Base-by-base conservation (phyloP, 176 grass and related monocot genomes). In the Guadua angustifolia region DNA sequence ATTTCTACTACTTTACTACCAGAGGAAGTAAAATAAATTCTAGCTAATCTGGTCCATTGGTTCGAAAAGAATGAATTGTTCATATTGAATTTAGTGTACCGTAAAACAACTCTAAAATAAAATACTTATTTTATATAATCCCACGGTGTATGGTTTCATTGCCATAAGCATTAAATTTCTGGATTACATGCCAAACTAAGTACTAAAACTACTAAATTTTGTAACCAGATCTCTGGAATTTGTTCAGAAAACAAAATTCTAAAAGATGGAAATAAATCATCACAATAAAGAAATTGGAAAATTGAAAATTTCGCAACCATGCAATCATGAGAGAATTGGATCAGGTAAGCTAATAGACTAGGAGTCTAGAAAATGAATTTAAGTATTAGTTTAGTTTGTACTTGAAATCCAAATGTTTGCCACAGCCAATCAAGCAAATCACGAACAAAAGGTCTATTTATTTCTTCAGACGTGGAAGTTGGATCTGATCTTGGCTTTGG, bases 381-480 rank as follows among this genome's bases (percentile, higher is more conserved):
- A 35, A 46, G 13, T 29, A 83, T 60, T 75, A 22, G 40, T 18
- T 75, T 83, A 66, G 75, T 77, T 58, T 86, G 53, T 78, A 99
- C 96, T 91, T 99, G 97, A 88, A 99, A 99, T 63, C 93, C 91
- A 86, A 99, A 99, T 79, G 80, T 71, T 53, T 83, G 74, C 63
- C 93, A 89, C 52, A 99, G 93, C 97, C 97, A 99, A 57, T 95
- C 97, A 45, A 99, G 86, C 83, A 99, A 94, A 86, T 99, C 97
- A 35, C n/a, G n/a, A n/a, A 71, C 14, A 26, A 26, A 7, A 47
- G 12, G 69, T 47, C 1, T 14, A 15, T 49, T 1, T 2, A 9
- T 29, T 22, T 29, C 13, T 2, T 47, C 70, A 80, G 75, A 3
- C 26, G 44, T 25, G 45, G 21, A 45, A 52, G 10, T 70, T 68